phyloP scores from a whole-genome alignment of 148 eudicot genomes.

The Rheum nobile region DNA sequence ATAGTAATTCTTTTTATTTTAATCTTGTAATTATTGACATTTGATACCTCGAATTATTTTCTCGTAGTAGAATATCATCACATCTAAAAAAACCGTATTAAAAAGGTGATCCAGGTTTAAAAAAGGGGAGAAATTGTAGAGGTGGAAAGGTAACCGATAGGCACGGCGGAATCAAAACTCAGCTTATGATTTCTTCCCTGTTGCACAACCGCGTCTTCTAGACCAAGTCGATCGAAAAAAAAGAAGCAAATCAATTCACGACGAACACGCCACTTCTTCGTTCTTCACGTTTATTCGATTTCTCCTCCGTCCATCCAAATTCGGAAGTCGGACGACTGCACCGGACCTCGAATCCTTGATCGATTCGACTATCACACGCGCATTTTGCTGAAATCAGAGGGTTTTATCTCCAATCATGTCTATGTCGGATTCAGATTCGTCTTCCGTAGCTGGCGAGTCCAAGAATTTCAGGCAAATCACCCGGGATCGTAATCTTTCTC shows the following conservation, averaged over 20 bases:
- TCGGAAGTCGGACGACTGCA: background rate
- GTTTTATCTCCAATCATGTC: background rate
- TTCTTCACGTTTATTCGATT: background rate
- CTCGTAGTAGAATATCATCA: too few species aligned
- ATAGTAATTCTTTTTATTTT: too few species aligned
- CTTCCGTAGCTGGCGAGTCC: constrained; percentile 53
- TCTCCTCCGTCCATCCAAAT: background rate
- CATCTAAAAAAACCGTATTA: too few species aligned
- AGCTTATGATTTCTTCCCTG: background rate
- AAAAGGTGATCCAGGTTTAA: too few species aligned
- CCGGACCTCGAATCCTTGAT: background rate
- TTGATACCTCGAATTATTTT: too few species aligned
- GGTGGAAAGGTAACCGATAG: background rate
- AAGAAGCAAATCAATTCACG: background rate
- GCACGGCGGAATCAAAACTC: background rate
- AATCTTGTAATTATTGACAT: too few species aligned
- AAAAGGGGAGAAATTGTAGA: background rate
- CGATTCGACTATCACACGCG: background rate
- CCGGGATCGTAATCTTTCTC: constrained; percentile 60
- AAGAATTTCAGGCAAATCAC: constrained; percentile 57
- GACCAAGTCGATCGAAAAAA: background rate
- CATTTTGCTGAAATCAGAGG: constrained; percentile 1
- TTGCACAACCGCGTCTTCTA: constrained; percentile 1
- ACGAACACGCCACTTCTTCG: background rate
- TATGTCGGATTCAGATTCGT: constrained; percentile 77